These are phyloP conservation scores for Lactarius vividus DNA, from an alignment of 768 basidiomycete species.

Conservation along the genomic window DNA sequence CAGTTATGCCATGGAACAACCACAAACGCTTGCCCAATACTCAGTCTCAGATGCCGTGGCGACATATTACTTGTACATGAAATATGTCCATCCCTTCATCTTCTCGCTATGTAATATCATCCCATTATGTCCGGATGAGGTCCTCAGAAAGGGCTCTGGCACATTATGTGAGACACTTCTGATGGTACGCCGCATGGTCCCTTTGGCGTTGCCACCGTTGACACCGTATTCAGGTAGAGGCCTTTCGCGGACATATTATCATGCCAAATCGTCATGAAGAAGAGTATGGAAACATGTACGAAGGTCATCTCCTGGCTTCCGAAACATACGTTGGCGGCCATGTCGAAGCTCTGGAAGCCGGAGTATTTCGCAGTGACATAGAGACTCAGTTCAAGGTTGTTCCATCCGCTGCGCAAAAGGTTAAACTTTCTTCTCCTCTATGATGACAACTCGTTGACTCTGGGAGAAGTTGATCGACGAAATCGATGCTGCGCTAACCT, in stretches of 20 bases:
- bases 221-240: slow-evolving; percentile 73
- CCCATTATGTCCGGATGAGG: slow-evolving; percentile 94
- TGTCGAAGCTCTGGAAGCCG: slow-evolving; percentile 97
- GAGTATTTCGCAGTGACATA: slow-evolving; percentile 97
- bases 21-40: slow-evolving; percentile 91
- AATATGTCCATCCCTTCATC: slow-evolving; percentile 99
- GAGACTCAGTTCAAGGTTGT: slow-evolving; percentile 92
- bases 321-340: slow-evolving; percentile 99
- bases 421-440: slow-evolving; percentile 33
- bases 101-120: slow-evolving; percentile 99
- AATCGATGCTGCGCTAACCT: slow-evolving; percentile 86
- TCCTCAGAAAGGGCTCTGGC: slow-evolving; percentile 91
- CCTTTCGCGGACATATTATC: slow-evolving; percentile 85
- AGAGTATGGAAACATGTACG: slow-evolving; percentile 84
- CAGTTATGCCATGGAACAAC: slow-evolving; percentile 95
- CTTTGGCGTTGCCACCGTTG: background rate
- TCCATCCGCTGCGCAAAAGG: slow-evolving; percentile 82
- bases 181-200: slow-evolving; percentile 63
- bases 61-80: slow-evolving; percentile 99
- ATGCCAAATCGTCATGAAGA: slow-evolving; percentile 99
- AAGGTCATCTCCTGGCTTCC: slow-evolving; percentile 93
- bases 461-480: slow-evolving; percentile 79
- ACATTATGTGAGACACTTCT: slow-evolving; percentile 96
- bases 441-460: slow-evolving; percentile 10
- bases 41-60: slow-evolving; percentile 99